Evolutionary conservation across 805 yeast genomes (phyloP).

Genomic region (Saccharomycopsis sp.): DNA sequence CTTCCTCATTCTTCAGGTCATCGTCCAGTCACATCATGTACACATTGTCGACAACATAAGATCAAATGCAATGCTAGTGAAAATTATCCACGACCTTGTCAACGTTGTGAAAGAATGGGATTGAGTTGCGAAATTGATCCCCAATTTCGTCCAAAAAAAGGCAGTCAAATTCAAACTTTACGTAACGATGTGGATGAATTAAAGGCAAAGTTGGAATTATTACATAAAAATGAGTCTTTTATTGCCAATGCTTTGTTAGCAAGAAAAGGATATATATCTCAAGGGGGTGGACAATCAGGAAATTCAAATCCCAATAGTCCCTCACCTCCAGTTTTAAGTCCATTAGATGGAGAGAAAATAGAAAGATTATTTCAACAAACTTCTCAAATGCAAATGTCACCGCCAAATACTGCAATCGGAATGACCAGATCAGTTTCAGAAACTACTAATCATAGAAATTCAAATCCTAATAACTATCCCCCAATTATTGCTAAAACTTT

Average conservation of each 20-base stretch:
- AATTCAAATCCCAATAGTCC: neutral
- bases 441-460: neutral
- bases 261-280: constrained; percentile 6
- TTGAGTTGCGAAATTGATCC: constrained; percentile 85
- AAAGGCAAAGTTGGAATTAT: constrained; percentile 57
- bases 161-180: constrained; percentile 76
- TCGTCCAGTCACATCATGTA: constrained; percentile 86
- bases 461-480: neutral
- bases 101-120: constrained; percentile 72
- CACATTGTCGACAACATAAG: constrained; percentile 91
- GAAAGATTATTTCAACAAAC: neutral
- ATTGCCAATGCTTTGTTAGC: constrained; percentile 49
- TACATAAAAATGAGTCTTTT: constrained; percentile 54
- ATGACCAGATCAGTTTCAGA: constrained; percentile 7
- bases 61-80: constrained; percentile 88
- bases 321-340: neutral
- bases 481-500: constrained; percentile 29
- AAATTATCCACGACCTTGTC: constrained; percentile 71
- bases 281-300: neutral
- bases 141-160: constrained; percentile 81
- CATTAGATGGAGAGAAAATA: neutral
- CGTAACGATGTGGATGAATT: constrained; percentile 79
- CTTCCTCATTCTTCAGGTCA: constrained; percentile 39
- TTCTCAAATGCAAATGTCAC: neutral
- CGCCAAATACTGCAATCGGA: neutral